A percentile compares a stretch with the other conserved stretches of the same genome.
Evolutionary conservation across 2,329 filamentous ascomycete genomes (phyloP).

Genomic region (Xylariaceae sp.): DNA sequence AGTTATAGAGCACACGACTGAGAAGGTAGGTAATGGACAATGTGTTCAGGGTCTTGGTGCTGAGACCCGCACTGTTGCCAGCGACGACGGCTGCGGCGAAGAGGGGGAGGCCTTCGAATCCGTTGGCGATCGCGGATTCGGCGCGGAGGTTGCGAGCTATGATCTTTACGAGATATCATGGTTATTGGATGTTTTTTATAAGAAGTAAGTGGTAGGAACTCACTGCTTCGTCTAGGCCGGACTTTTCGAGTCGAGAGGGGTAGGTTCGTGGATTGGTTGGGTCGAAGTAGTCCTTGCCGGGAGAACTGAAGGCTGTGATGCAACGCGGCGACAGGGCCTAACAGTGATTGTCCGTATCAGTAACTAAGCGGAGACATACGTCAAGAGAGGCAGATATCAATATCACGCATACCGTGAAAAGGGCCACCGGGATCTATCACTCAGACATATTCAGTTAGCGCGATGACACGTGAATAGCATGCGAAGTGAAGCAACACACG

Average conservation of each 20-base stretch:
- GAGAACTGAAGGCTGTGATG: conserved; percentile 29
- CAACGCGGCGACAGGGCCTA: conserved; percentile 25
- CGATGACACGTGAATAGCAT: not conserved
- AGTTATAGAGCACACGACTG: conserved; percentile 27
- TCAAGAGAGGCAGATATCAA: not conserved
- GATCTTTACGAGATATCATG: not conserved
- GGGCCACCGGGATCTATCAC: conserved; percentile 26
- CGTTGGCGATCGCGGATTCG: conserved; percentile 28
- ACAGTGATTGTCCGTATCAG: not conserved
- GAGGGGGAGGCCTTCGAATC: conserved; percentile 29
- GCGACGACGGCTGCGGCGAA: conserved; percentile 30
- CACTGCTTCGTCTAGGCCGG: conserved; percentile 29
- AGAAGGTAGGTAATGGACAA: conserved; percentile 24
- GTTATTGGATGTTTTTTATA: too few relatives aligned
- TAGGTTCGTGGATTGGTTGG: conserved; percentile 26
- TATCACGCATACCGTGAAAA: conserved; percentile 24
- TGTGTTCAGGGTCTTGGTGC: conserved; percentile 21
- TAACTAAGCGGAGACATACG: not conserved
- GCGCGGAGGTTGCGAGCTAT: conserved; percentile 24
- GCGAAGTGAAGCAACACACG: conserved; percentile 17
- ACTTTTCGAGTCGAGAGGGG: conserved; percentile 21
- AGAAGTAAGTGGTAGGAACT: conserved; percentile 1
- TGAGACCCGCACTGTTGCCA: conserved; percentile 25
- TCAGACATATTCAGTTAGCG: conserved; percentile 3
- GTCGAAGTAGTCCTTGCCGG: conserved; percentile 30